Percentiles rank a stretch among this genome's conserved stretches.
Evolutionary conservation across 169 alveolate genomes (phyloP).

Genomic region (Theileria sp.): DNA sequence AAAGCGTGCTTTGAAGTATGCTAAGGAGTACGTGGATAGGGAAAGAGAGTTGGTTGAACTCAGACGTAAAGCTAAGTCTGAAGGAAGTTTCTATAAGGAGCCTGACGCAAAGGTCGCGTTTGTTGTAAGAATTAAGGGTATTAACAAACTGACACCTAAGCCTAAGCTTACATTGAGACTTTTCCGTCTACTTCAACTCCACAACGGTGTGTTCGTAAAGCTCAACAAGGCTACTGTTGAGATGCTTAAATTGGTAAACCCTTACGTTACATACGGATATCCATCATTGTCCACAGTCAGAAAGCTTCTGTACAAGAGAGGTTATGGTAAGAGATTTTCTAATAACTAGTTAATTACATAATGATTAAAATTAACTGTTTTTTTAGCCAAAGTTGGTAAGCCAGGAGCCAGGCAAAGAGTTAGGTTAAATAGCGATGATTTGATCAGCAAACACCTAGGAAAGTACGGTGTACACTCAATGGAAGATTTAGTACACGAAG

Average conservation of each 20-base stretch:
- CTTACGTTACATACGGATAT: slow-evolving; percentile 97
- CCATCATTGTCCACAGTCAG: slow-evolving; percentile 93
- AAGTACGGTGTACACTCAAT: slow-evolving; percentile 83
- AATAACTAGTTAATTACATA: background rate
- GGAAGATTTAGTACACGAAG: slow-evolving; percentile 98
- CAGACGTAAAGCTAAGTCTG: slow-evolving; percentile 76
- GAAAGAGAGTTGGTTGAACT: slow-evolving; percentile 67
- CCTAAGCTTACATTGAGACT: slow-evolving; percentile 92
- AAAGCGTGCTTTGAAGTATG: slow-evolving; percentile 71
- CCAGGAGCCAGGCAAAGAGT: slow-evolving; percentile 77
- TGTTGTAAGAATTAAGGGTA: slow-evolving; percentile 93
- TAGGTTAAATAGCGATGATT: slow-evolving; percentile 67
- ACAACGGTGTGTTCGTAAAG: slow-evolving; percentile 96
- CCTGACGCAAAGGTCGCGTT: slow-evolving; percentile 94
- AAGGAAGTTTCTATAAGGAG: slow-evolving; percentile 75
- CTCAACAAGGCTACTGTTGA: slow-evolving; percentile 96
- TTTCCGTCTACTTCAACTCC: slow-evolving; percentile 96
- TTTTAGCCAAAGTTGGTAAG: slow-evolving; percentile 76
- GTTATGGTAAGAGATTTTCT: slow-evolving; percentile 82
- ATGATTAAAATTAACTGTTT: slow-evolving; percentile 10
- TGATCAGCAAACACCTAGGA: slow-evolving; percentile 70
- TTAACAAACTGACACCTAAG: slow-evolving; percentile 96
- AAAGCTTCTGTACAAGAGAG: slow-evolving; percentile 96
- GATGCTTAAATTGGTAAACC: slow-evolving; percentile 95
- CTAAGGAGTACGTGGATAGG: slow-evolving; percentile 70